Conservation (phyloP, 148 eudicot species). For the Rhododendron kiyosumense region DNA sequence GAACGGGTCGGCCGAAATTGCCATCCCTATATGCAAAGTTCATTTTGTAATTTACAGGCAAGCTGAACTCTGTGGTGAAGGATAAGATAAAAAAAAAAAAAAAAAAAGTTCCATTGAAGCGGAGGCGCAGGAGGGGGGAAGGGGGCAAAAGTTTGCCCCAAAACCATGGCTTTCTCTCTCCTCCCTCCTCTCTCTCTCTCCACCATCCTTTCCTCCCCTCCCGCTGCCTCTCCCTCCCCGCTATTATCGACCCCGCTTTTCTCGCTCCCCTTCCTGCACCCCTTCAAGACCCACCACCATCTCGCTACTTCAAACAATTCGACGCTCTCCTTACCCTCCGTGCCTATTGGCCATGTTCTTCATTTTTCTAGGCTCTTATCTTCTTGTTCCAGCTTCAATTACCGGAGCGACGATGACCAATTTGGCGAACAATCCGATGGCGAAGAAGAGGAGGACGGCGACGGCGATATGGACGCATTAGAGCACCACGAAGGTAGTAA, state of each 20-base stretch:
- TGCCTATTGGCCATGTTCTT: slow-evolving; percentile 9
- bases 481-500: neutral
- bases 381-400: neutral
- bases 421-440: slow-evolving; percentile 20
- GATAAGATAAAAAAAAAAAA: neutral
- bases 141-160: neutral
- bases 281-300: slow-evolving; percentile 3
- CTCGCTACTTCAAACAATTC: neutral
- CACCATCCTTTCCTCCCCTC: slow-evolving; percentile 4
- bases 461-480: slow-evolving; percentile 9
- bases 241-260: slow-evolving; percentile 11
- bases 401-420: slow-evolving; percentile 6
- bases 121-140: neutral
- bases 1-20: too few species aligned
- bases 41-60: neutral
- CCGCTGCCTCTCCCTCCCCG: neutral
- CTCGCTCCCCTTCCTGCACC: neutral
- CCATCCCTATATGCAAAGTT: too few species aligned
- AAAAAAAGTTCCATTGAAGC: neutral
- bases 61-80: neutral
- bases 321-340: neutral
- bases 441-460: slow-evolving; percentile 39
- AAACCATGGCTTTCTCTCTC: slow-evolving; percentile 21
- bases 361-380: neutral
- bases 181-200: slow-evolving; percentile 8